A percentile compares a stretch with the other conserved stretches of the same genome.
Evolutionary conservation across 768 basidiomycete genomes (phyloP).

Genomic region (Scleroderma citrinum): DNA sequence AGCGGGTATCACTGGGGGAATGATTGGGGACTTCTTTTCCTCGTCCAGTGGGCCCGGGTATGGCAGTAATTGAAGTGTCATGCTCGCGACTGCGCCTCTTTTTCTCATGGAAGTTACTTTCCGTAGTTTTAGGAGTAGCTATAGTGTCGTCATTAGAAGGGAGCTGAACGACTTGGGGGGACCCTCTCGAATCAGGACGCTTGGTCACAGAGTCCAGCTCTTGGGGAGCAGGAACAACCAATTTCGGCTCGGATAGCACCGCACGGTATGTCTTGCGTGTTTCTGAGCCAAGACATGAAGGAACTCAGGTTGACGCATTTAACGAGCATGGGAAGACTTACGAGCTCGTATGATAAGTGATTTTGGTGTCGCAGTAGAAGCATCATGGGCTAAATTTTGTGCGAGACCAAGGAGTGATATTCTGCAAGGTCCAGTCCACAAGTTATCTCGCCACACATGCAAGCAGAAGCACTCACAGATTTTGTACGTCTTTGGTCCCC

Average conservation of each 20-base stretch:
- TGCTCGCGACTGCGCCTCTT: slow-evolving; percentile 22
- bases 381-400: slow-evolving; percentile 62
- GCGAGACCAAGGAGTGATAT: slow-evolving; percentile 61
- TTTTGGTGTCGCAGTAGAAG: slow-evolving; percentile 55
- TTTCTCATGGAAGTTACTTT: not conserved
- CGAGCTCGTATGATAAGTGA: slow-evolving; percentile 69
- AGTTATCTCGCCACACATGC: not conserved
- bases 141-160: not conserved
- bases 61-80: slow-evolving; percentile 5
- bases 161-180: not conserved
- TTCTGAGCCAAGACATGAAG: slow-evolving; percentile 32
- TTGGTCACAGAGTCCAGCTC: not conserved
- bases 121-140: not conserved
- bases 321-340: slow-evolving; percentile 36
- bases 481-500: slow-evolving; percentile 66
- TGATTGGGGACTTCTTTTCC: not conserved
- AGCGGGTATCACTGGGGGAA: too few species aligned
- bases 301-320: not conserved
- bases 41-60: not conserved
- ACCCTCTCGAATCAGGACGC: not conserved
- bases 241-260: slow-evolving; percentile 66
- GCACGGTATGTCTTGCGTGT: slow-evolving; percentile 79
- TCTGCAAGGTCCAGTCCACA: slow-evolving; percentile 37
- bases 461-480: slow-evolving; percentile 48
- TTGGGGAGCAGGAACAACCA: slow-evolving; percentile 32